Evolutionary conservation across 352 stramenopile genomes (phyloP).

Genomic region (Globisporangium irregulare): DNA sequence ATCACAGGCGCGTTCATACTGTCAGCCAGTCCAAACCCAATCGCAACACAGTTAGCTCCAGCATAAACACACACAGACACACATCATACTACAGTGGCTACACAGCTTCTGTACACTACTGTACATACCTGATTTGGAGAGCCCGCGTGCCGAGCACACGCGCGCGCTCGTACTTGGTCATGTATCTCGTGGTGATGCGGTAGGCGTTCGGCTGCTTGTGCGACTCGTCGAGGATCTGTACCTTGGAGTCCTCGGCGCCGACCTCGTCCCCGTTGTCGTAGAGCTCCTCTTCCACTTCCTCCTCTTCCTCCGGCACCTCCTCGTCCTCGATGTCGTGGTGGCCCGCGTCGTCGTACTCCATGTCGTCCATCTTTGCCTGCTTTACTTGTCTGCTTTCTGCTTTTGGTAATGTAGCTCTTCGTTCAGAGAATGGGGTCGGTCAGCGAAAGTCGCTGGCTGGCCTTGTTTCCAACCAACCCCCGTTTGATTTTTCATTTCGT

Average conservation of each 20-base stretch:
- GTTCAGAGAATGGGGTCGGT: neutral
- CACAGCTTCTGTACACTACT: neutral
- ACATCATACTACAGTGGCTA: neutral
- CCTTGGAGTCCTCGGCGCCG: slow-evolving; percentile 50
- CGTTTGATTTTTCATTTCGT: neutral
- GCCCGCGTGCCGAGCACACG: slow-evolving; percentile 97
- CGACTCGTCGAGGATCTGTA: slow-evolving; percentile 81
- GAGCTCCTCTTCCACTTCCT: slow-evolving; percentile 69
- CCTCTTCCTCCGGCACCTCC: slow-evolving; percentile 78
- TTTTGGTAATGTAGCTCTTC: slow-evolving; percentile 6
- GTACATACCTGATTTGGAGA: slow-evolving; percentile 94
- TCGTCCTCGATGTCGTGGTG: slow-evolving; percentile 82
- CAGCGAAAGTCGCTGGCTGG: neutral
- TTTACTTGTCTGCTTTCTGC: neutral
- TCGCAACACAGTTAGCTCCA: neutral
- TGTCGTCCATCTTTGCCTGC: slow-evolving; percentile 65
- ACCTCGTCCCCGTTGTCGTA: slow-evolving; percentile 64
- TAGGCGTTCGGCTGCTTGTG: slow-evolving; percentile 85
- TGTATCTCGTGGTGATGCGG: slow-evolving; percentile 97
- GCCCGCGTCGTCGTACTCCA: slow-evolving; percentile 80
- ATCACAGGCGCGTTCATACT: slow-evolving; percentile 97
- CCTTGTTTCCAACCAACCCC: slow-evolving; percentile 16
- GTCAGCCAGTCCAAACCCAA: neutral
- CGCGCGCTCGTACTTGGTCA: slow-evolving; percentile 99
- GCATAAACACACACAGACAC: neutral